A percentile compares a stretch with the other conserved stretches of the same genome.
phyloP scores from a whole-genome alignment of 176 grass and related monocot genomes.

The Oryza meyeriana region DNA sequence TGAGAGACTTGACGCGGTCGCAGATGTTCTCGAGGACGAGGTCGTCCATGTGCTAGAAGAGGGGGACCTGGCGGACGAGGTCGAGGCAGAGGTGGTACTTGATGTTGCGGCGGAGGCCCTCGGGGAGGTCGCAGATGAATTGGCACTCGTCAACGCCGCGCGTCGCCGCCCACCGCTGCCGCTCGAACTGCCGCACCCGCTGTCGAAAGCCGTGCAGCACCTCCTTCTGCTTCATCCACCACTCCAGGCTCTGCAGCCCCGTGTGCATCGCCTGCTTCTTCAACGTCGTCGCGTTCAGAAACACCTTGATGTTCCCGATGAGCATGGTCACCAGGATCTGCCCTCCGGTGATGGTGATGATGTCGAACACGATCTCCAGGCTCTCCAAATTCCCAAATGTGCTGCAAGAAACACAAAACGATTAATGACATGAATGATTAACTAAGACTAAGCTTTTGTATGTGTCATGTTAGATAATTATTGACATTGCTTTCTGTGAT shows the following conservation, averaged over 20 bases:
- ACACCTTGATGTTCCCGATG: conserved; percentile 98
- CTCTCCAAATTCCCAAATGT: too few relatives aligned
- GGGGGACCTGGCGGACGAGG: conserved; percentile 84
- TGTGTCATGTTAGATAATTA: too few relatives aligned
- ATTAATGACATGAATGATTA: too few relatives aligned
- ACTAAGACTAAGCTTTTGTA: too few relatives aligned
- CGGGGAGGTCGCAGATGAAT: conserved; percentile 71
- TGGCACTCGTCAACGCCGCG: conserved; percentile 72
- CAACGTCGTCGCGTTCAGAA: conserved; percentile 90
- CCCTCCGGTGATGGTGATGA: conserved; percentile 73
- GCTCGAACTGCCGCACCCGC: conserved; percentile 78
- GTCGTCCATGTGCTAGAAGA: conserved; percentile 96
- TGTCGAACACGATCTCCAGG: conserved; percentile 96
- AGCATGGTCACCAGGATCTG: conserved; percentile 90
- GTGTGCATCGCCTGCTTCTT: conserved; percentile 84
- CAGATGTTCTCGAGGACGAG: conserved; percentile 97
- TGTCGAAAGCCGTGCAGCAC: conserved; percentile 49
- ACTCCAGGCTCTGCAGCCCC: conserved; percentile 54
- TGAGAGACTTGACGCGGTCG: conserved; percentile 63
- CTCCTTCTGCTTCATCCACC: conserved; percentile 79
- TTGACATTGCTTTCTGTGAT: too few relatives aligned
- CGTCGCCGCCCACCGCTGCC: conserved; percentile 90
- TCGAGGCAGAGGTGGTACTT: conserved; percentile 93
- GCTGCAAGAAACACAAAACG: too few relatives aligned
- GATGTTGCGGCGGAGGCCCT: conserved; percentile 78